Evolutionary conservation across 202 grass and related monocot genomes (phyloP), one percentile per base, ranked within the genome.

Genomic region (Brachypodium distachyon): DNA sequence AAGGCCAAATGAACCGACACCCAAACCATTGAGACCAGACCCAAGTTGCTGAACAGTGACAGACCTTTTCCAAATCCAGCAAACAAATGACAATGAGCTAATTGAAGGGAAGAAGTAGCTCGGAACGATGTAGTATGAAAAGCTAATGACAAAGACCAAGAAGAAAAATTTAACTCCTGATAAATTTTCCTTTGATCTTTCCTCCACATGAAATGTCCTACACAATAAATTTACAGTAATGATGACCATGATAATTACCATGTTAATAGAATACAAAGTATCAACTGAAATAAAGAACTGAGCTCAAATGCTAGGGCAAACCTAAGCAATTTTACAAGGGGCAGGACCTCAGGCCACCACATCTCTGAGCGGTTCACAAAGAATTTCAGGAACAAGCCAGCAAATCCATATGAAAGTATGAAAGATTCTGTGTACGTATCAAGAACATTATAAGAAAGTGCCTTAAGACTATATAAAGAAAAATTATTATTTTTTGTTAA

Each of bases 51-150:
- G 76, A 13, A 47, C 44, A 11, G 28, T 68, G 16, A 78, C 26
- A 13, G 82, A 63, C 9, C 63, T 61, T 54, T 79, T 85, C 67
- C 76, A 85, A 47, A 85, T 46, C 82, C 21, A 79, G 7, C 75
- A 85, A 37, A 73, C 21, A 27, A 73, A 63, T 4, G 65, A 73
- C 32, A 85, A 37, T 43, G 75, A 31, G 3, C 64, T 64, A 44
- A 85, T 53, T 10, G 75, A 85, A 44, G 74, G 82, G n/a, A 79
- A 79, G 53, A 79, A 79, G 43, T 42, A 50, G 26, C 55, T 25
- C 22, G 79, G 79, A 73, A 82, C 40, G 19, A 47, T 42, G 25
- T 82, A 73, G 59, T 74, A 82, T 4, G 43, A n/a, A 52, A 67
- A 81, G 58, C 43, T 68, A 28, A 39, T 53, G 38, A 70, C 29